A percentile compares a stretch with the other conserved stretches of the same genome.
phyloP scores from a whole-genome alignment of 805 yeast species.

The Pichia phayaonensis region DNA sequence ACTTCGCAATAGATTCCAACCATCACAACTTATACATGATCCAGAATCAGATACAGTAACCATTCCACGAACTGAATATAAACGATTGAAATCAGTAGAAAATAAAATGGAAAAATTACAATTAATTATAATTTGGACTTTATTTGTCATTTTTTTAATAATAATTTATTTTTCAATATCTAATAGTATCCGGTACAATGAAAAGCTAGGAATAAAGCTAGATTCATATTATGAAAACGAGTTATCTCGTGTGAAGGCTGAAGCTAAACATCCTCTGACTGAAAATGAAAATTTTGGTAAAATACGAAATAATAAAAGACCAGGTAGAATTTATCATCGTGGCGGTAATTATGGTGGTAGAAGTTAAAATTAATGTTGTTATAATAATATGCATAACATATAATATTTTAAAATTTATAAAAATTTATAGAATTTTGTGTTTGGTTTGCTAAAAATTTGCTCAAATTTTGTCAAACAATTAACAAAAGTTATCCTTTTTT shows the following conservation, averaged over 20 bases:
- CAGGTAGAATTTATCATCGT: slow-evolving; percentile 11
- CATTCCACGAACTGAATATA: background rate
- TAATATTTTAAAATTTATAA: background rate
- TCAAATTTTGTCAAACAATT: no score
- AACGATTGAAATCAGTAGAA: background rate
- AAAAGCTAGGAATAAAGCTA: background rate
- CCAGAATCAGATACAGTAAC: background rate
- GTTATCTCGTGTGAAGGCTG: background rate
- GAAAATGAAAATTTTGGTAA: background rate
- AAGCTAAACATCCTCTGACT: background rate
- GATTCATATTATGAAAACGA: slow-evolving; percentile 1
- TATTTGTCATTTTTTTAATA: background rate
- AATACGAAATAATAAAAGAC: background rate
- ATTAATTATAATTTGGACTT: background rate
- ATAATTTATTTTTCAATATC: background rate
- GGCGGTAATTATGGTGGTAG: slow-evolving; percentile 12
- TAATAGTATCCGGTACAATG: background rate
- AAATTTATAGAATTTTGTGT: no score
- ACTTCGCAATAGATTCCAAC: background rate
- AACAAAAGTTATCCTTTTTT: background rate
- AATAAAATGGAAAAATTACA: background rate
- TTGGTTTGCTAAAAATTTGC: no score
- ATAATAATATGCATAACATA: no score
- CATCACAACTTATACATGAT: background rate
- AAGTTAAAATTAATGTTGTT: no score